These are phyloP conservation scores for Ganoderma sp. DNA, from an alignment of 1,284 basidiomycete species.

Conservation along the genomic window DNA sequence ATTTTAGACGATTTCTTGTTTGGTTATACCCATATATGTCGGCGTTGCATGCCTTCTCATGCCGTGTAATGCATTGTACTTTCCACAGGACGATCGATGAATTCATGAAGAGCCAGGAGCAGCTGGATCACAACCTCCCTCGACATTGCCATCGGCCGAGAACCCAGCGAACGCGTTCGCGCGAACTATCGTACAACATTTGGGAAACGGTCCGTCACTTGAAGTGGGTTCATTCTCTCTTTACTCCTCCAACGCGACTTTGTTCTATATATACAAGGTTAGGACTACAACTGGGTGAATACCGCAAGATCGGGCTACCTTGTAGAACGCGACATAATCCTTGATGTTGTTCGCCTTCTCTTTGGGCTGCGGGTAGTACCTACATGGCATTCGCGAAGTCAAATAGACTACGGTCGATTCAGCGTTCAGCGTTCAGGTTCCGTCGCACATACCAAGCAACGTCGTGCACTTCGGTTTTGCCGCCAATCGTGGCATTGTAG, in stretches of 20 bases:
- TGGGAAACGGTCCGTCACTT: not conserved
- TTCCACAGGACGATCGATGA: not conserved
- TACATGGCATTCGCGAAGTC: constrained; percentile 32
- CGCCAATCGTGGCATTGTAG: constrained; percentile 58
- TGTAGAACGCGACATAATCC: constrained; percentile 69
- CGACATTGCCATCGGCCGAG: not conserved
- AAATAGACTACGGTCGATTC: not conserved
- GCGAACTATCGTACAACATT: not conserved
- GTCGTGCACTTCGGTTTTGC: constrained; percentile 53
- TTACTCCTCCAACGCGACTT: constrained; percentile 33
- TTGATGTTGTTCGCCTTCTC: constrained; percentile 61
- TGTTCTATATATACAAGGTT: constrained; percentile 28
- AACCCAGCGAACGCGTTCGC: not conserved
- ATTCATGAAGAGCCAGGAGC: not conserved
- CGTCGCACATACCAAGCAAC: constrained; percentile 59
- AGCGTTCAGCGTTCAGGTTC: no score
- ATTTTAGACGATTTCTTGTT: constrained; percentile 17
- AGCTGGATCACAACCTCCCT: not conserved
- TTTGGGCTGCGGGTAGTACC: constrained; percentile 66
- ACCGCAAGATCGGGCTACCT: constrained; percentile 45
- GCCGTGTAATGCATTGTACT: constrained; percentile 22
- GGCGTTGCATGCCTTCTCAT: constrained; percentile 13
- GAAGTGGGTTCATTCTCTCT: not conserved
- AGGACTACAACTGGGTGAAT: not conserved
- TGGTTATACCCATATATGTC: constrained; percentile 27